phyloP scores from a whole-genome alignment of 768 basidiomycete genomes.

The Leccinum obscurum region DNA sequence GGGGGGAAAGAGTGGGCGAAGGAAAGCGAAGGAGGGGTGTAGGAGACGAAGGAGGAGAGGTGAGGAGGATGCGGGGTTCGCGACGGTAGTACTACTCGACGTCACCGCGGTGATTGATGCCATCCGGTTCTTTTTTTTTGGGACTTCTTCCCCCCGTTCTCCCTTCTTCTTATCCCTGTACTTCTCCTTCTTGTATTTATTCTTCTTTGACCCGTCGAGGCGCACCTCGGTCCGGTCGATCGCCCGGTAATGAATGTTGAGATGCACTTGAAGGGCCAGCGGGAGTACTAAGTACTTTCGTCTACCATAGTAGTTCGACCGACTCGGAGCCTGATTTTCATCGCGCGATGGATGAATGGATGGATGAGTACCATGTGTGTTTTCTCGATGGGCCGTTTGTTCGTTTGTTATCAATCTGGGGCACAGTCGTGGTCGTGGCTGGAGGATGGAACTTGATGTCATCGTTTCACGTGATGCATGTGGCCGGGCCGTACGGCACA shows the following conservation, averaged over 20 bases:
- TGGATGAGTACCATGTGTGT: not conserved
- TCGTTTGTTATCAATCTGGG: not conserved
- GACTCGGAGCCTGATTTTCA: not conserved
- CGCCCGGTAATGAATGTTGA: not conserved
- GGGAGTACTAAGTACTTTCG: not conserved
- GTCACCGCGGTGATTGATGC: not conserved
- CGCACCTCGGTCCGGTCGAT: not conserved
- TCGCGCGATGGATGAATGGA: not conserved
- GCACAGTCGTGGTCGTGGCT: not conserved
- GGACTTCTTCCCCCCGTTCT: not conserved
- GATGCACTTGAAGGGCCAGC: not conserved
- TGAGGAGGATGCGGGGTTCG: not conserved
- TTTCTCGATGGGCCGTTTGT: not conserved
- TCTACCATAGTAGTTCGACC: not conserved
- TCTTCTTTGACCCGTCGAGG: not conserved
- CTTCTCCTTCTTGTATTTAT: not conserved
- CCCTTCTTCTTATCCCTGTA: not conserved
- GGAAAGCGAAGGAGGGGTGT: not conserved
- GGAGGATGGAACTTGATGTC: slow-evolving; percentile 5
- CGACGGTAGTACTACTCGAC: not conserved
- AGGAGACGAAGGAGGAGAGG: not conserved
- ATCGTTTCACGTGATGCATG: not conserved
- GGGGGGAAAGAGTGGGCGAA: not conserved
- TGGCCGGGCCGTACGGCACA: not conserved
- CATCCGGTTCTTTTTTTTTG: not conserved